Evolutionary conservation across 768 basidiomycete genomes (phyloP).

Genomic region (Suillus brevipes): DNA sequence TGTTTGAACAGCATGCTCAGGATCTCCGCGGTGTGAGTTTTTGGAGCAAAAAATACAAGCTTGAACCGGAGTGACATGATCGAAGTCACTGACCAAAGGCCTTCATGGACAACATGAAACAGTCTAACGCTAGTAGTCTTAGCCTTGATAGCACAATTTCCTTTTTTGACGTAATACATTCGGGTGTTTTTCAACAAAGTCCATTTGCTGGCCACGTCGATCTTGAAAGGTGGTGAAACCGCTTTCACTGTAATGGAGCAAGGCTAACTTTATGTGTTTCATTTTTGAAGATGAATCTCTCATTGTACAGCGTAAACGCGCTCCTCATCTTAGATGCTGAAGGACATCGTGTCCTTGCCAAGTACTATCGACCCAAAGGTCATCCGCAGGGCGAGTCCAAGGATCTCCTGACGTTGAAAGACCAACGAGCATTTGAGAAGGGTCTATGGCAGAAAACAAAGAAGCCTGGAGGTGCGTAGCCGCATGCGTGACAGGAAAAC

Average conservation of each 20-base stretch:
- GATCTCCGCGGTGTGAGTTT: constrained; percentile 38
- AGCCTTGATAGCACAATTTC: constrained; percentile 19
- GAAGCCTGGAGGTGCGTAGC: constrained; percentile 77
- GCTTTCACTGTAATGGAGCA: not conserved
- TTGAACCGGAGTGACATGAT: constrained; percentile 38
- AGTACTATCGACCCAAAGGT: constrained; percentile 85
- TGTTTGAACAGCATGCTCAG: constrained; percentile 48
- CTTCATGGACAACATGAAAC: not conserved
- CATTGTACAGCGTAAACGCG: constrained; percentile 83
- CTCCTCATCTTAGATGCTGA: constrained; percentile 95
- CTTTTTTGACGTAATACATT: constrained; percentile 2
- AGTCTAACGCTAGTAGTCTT: not conserved
- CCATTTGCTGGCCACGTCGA: not conserved
- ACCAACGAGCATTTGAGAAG: constrained; percentile 95
- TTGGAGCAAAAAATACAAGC: constrained; percentile 54
- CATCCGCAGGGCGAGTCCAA: constrained; percentile 64
- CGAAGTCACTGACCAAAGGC: constrained; percentile 20
- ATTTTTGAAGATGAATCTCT: constrained; percentile 57
- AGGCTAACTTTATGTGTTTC: not conserved
- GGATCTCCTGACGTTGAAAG: constrained; percentile 72
- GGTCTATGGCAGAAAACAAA: constrained; percentile 94
- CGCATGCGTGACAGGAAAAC: not conserved
- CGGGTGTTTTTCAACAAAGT: not conserved
- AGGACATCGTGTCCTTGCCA: constrained; percentile 91
- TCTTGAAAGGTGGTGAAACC: not conserved